These are phyloP conservation scores for Calocera cornea DNA, from an alignment of 768 basidiomycete species.

Conservation along the genomic window DNA sequence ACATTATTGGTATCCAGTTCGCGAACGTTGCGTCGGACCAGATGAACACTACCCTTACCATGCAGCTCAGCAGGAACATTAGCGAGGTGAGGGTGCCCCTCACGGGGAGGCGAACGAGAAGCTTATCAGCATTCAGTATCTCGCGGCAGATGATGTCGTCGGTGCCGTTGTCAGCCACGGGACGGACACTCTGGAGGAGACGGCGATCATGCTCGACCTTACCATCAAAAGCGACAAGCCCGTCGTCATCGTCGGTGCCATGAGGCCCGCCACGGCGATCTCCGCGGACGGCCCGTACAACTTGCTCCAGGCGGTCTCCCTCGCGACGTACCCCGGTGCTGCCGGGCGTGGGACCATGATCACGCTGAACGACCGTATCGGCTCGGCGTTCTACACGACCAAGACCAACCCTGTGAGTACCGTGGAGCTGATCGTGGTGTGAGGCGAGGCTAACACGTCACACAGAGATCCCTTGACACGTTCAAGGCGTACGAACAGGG, in stretches of 20 bases:
- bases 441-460: neutral
- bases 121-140: conserved; percentile 3
- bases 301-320: neutral
- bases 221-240: conserved; percentile 22
- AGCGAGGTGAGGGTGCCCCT: neutral
- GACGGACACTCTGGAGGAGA: conserved; percentile 23
- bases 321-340: neutral
- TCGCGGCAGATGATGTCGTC: neutral
- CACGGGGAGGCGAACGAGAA: too few relatives aligned
- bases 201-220: conserved; percentile 22
- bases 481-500: conserved; percentile 24
- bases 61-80: neutral
- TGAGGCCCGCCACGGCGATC: conserved; percentile 23
- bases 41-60: neutral
- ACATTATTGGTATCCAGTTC: conserved; percentile 15
- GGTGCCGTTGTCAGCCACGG: conserved; percentile 5
- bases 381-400: conserved; percentile 19
- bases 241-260: conserved; percentile 23
- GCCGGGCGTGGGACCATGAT: conserved; percentile 19
- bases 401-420: conserved; percentile 17
- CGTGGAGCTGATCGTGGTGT: conserved; percentile 3
- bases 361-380: conserved; percentile 24
- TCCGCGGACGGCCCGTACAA: conserved; percentile 14
- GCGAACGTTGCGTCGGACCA: conserved; percentile 13
- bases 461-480: conserved; percentile 16